Base-by-base conservation (phyloP, 2,329 filamentous ascomycete species). In the Neonectria coccinea region DNA sequence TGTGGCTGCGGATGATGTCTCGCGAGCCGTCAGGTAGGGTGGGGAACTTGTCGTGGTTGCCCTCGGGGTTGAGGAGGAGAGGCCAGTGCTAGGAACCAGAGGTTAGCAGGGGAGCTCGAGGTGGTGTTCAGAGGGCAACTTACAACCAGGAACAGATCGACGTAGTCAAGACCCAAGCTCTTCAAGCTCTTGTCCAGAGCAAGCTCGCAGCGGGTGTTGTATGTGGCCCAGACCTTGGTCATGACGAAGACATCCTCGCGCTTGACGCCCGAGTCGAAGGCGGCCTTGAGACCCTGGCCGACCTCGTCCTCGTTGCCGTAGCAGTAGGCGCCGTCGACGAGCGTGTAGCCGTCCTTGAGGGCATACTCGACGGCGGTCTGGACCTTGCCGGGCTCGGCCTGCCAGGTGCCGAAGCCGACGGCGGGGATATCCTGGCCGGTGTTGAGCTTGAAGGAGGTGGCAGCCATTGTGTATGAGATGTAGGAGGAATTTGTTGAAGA, bases 261-360 rank as follows among this genome's bases (percentile, higher is more conserved):
- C 85, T 90, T 91, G 72, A 92, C 83, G 25, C 92, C 92, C 5
- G 88, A 81, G 27, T 82, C 84, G 74, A 95, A 88, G 31, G 91
- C 92, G 60, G 92, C 89, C 76, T 89, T 88, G 58, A 97, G 85
- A 10, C 91, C 93, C 75, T 89, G 82, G 67, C 93, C 93, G 16
- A 97, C 93, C 78, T 95, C 92, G 52, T 91, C 86, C 80, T 97
- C 93, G 78, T 97, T 94, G 71, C 85, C 89, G 79, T 93, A 93
- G 80, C 89, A 91, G 82, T 91, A 92, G 6, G 91, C 90, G 70
- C 88, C 87, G 80, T 94, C 91, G 71, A 94, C 85, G 68, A 88
- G 84, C 72, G 80, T 81, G 81, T 89, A 88, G 18, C 86, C 86
- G 62, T 77, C 74, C 73, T 85, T 82, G 60, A 91, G 83, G 48